Base-by-base conservation (phyloP, 352 stramenopile species). In the Phytopythium vexans region DNA sequence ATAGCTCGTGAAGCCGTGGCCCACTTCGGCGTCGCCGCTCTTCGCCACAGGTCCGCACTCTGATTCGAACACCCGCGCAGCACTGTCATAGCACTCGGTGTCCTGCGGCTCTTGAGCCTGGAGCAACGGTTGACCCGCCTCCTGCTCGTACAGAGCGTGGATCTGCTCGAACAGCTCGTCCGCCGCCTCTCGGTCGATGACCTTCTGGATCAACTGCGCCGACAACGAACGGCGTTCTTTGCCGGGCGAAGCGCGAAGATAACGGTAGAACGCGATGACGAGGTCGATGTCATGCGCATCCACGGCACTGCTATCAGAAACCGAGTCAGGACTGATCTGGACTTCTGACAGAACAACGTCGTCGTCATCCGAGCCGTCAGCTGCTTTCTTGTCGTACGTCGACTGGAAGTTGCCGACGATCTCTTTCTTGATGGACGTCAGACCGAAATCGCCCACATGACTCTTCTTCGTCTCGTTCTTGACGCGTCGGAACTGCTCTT, bases 341-440 rank as follows among this genome's bases (percentile, higher is more conserved):
- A 9, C 6, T 35, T 27, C 37, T 5, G 48, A n/a, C 1, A 42
- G 36, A 5, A n/a, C 34, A 12, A 60, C 35, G 1, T 15, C 41
- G 6, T 62, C 46, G 1, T 62, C 37, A 21, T 51, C 57, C 15
- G n/a, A 34, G 21, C 71, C 70, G 6, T 63, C 62, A 11, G 53
- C 56, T 2, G 58, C 54, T 21, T 50, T 64, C 36, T 76, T 68
- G 58, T 94, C 84, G 50, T 86, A 87, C 12, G 74, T 89, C 11
- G 78, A 89, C 60, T 92, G 78, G 49, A 90, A 94, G 52, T 94
- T 90, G 38, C 80, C 84, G 14, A 92, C 80, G 42, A 90, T 91
- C 54, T 92, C 82, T 34, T 86, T 70, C 21, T 62, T 66, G 27
- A 94, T 72, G 4, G 62, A 67, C 27, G 62, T 63, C n/a, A 62